Conservation (phyloP, 164 flowering plant genomes). For the Magnolia sinica region DNA sequence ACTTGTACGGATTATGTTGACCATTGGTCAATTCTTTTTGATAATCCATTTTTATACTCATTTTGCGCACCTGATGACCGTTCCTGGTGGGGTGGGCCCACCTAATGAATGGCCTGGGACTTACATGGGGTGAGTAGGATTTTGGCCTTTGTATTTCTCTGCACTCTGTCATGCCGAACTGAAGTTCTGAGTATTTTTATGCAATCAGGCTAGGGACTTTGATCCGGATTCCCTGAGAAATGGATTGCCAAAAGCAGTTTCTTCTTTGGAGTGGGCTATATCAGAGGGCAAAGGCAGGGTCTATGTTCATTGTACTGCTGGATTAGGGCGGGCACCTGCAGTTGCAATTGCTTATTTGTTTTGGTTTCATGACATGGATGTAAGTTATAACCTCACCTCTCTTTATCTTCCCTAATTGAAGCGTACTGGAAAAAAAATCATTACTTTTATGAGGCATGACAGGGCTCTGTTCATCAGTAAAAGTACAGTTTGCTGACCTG, state of each 20-base stretch:
- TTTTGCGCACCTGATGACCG: too few relatives aligned
- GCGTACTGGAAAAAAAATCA: background rate
- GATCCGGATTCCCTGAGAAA: conserved; percentile 82
- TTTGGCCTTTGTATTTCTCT: background rate
- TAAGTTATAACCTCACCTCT: conserved; percentile 31
- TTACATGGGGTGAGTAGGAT: background rate
- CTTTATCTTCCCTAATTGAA: background rate
- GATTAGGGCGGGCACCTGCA: conserved; percentile 94
- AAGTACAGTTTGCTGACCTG: too few relatives aligned
- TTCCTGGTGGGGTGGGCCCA: background rate
- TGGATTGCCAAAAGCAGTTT: conserved; percentile 80
- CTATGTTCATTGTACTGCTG: conserved; percentile 92
- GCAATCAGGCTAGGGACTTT: conserved; percentile 74
- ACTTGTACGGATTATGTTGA: too few relatives aligned
- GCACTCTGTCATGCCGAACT: background rate
- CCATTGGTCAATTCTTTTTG: too few relatives aligned
- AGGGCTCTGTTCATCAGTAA: too few relatives aligned
- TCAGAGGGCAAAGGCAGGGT: conserved; percentile 81
- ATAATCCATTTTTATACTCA: too few relatives aligned
- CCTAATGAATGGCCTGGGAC: background rate
- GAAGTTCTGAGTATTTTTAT: background rate
- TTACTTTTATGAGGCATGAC: too few relatives aligned
- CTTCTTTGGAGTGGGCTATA: conserved; percentile 83
- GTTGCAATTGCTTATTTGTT: conserved; percentile 89
- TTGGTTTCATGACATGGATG: conserved; percentile 85